Percentiles rank a stretch among this genome's conserved stretches.
Evolutionary conservation across 768 basidiomycete genomes (phyloP).

Genomic region (Cystobasidiopsis lactophilus): DNA sequence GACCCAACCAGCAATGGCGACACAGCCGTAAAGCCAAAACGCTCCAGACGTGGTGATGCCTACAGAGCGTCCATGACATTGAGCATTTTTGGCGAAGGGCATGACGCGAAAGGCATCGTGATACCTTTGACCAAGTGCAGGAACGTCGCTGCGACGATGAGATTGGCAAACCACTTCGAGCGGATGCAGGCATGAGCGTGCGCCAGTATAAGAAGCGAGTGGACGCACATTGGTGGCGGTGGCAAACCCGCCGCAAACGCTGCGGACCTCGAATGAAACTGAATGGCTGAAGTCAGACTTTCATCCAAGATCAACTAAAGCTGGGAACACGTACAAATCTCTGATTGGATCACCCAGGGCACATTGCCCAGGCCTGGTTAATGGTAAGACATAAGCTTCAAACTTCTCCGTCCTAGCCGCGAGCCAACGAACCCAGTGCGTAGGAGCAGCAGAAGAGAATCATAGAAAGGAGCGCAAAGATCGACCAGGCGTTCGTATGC

Average conservation of each 20-base stretch:
- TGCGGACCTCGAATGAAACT: background rate
- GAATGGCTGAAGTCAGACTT: too few species aligned
- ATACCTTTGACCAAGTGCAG: conserved; percentile 7
- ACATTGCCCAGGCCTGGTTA: conserved; percentile 9
- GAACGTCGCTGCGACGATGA: conserved; percentile 12
- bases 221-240: background rate
- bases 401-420: too few species aligned
- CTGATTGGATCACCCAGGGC: conserved; percentile 14
- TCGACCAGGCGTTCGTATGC: background rate
- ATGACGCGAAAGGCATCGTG: background rate
- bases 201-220: too few species aligned
- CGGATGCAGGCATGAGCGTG: background rate
- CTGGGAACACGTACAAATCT: too few species aligned
- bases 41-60: conserved; percentile 11
- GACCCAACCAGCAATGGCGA: conserved; percentile 4
- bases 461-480: conserved; percentile 7
- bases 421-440: conserved; percentile 4
- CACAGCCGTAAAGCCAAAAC: conserved; percentile 5
- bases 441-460: conserved; percentile 8
- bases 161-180: conserved; percentile 10
- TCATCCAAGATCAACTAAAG: too few species aligned
- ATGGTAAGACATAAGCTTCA: too few species aligned
- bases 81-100: background rate
- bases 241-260: background rate
- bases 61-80: background rate